Evolutionary conservation across 1,284 basidiomycete species (phyloP), one percentile per base, ranked within the genome.

Genomic region (Coniferiporia weirii): DNA sequence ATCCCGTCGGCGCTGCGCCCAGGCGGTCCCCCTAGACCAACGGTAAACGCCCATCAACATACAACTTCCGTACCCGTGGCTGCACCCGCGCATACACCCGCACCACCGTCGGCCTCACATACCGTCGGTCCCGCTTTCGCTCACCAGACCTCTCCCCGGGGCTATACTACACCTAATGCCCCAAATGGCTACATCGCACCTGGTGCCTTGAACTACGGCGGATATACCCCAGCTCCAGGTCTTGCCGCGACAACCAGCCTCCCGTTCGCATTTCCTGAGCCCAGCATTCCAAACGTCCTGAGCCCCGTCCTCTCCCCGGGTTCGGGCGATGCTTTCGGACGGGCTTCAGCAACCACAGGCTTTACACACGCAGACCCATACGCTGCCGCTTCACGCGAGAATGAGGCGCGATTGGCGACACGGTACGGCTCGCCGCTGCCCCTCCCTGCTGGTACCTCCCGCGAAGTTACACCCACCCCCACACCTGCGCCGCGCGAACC

Each of bases 391-490:
- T 32, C 13, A 38, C 17, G 34, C 34, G 50, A 53, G 36, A 27
- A 44, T 1, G 38, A 49, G 34, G 48, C 9, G 20, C 22, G 57
- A 27, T 38, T 59, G 35, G 38, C 51, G 12, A 49, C 35, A n/a
- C 50, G 57, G 20, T 59, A 59, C 35, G 34, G 57, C n/a, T 59
- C 57, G 36, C 57, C 57, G 7, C 45, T 59, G 46, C 57, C 57
- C 34, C 35, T 61, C 19, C 59, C 59, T 32, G 20, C 47, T 52
- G 55, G 45, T 38, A 22, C 45, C 1, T 43, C 8, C 20, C 52
- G 20, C 3, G 47, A 27, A n/a, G 38, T 52, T 6, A 20, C 9
- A 52, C 56, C 22, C 56, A 9, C 20, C 12, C 43, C 19, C 17
- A 32, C 32, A 55, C 17, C 40, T 17, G 19, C 44, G n/a, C 27